Evolutionary conservation across 164 flowering plant species (phyloP), one percentile per base, ranked within the genome.

Genomic region (Dillenia turbinata): DNA sequence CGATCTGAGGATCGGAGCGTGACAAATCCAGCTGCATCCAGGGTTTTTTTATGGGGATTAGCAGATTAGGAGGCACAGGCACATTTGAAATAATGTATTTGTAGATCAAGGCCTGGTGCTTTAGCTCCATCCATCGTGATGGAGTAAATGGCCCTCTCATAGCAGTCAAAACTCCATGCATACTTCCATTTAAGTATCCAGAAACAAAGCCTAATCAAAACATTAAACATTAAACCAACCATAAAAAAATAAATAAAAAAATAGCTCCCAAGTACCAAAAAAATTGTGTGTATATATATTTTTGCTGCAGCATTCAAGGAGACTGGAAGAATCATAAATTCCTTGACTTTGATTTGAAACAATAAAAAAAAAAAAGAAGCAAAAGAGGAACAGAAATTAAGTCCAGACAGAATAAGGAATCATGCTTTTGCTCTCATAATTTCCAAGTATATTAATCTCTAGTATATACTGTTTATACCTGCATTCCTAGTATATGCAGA

Each of bases 41-140:
- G 70, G 51, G 88, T 79, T 78, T 77, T 90, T 59, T 78, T 74
- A 92, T 79, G 59, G 95, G 87, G 33, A 78, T 74, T 66, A 92
- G 88, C 43, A 92, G 79, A 77, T 78, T 78, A 48, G 95, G 71
- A 15, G 98, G 98, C 10, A 92, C 67, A 24, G 93, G 89, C 14
- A 76, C 76, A 71, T 86, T 85, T 54, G 95, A 82, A 69, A 72
- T 81, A 52, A 92, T 80, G 79, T 86, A 80, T 56, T 88, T 89
- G 85, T 79, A 90, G 81, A 92, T 92, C 86, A 89, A 73, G 49
- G 95, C 90, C 70, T 92, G 98, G 56, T 85, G 91, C 67, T 92
- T 93, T 0, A 92, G 78, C 79, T 92, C 96, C 83, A 86, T 72
- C 96, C 95, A 92, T 48, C 90, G 98, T 44, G 91, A 82, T 56